A percentile compares a stretch with the other conserved stretches of the same genome.
Evolutionary conservation across 495 filamentous ascomycete genomes (phyloP).

Genomic region (Podospora fimiseda): DNA sequence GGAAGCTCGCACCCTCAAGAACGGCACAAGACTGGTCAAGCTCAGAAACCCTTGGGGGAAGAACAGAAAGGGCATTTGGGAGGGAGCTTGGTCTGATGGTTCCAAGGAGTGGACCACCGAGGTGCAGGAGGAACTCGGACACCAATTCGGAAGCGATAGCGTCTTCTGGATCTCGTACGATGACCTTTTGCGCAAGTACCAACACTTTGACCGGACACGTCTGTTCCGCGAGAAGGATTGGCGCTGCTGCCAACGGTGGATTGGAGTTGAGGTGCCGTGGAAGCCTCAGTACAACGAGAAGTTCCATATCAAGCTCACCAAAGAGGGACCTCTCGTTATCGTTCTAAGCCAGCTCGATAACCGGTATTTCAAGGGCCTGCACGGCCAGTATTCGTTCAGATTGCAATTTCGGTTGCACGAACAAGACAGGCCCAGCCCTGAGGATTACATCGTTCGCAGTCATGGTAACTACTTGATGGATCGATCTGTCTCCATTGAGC

Average conservation of each 20-base stretch:
- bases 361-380: constrained; percentile 78
- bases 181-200: constrained; percentile 80
- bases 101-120: constrained; percentile 93
- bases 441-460: constrained; percentile 83
- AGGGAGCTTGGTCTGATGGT: constrained; percentile 80
- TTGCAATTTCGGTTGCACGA: constrained; percentile 83
- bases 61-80: constrained; percentile 65
- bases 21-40: constrained; percentile 41
- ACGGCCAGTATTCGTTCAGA: constrained; percentile 73
- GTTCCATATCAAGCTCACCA: constrained; percentile 68
- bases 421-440: constrained; percentile 59
- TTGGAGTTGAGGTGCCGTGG: constrained; percentile 81
- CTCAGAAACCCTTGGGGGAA: constrained; percentile 79
- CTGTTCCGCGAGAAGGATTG: constrained; percentile 74
- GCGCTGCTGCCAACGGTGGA: constrained; percentile 84
- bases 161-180: constrained; percentile 67
- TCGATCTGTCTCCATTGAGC: constrained; percentile 44
- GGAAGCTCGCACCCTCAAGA: constrained; percentile 56
- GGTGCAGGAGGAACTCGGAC: constrained; percentile 73
- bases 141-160: constrained; percentile 87
- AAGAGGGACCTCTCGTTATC: constrained; percentile 66
- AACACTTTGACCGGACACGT: constrained; percentile 80
- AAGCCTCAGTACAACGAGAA: constrained; percentile 82
- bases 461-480: constrained; percentile 61
- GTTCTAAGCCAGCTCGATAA: constrained; percentile 83